These are phyloP conservation scores for Pedinophyceae sp. DNA, from an alignment of 139 green algal genomes.

Conservation along the genomic window DNA sequence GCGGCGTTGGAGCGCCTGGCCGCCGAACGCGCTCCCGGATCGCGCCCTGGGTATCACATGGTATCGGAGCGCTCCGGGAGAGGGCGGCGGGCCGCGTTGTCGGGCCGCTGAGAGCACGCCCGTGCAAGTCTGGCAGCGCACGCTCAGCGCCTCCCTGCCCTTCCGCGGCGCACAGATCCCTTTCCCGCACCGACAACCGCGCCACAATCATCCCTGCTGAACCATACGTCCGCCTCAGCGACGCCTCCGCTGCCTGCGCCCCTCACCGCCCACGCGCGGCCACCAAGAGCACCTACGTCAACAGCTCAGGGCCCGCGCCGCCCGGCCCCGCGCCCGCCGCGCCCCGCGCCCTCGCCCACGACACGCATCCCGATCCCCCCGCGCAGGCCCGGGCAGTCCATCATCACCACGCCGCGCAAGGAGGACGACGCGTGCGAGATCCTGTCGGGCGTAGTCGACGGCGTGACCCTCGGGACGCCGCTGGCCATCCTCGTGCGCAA, in stretches of 20 bases:
- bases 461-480: conserved; percentile 74
- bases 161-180: too few species aligned
- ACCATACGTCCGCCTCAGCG: neutral
- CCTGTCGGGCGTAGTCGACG: conserved; percentile 59
- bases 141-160: too few species aligned
- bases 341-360: neutral
- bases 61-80: too few species aligned
- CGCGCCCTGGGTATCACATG: too few species aligned
- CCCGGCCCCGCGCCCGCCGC: neutral
- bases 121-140: too few species aligned
- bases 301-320: neutral
- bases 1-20: too few species aligned
- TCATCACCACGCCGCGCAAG: conserved; percentile 92
- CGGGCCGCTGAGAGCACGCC: too few species aligned
- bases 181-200: too few species aligned
- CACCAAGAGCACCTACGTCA: neutral
- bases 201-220: too few species aligned
- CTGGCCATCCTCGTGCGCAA: conserved; percentile 93
- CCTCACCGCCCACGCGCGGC: neutral
- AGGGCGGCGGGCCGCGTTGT: too few species aligned
- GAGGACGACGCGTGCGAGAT: conserved; percentile 89
- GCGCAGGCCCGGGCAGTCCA: conserved; percentile 72
- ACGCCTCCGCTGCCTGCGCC: neutral
- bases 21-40: too few species aligned
- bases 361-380: neutral